Evolutionary conservation across 108 stramenopile genomes (phyloP), one percentile per base, ranked within the genome.

Genomic region (Skeletonema tropicum): DNA sequence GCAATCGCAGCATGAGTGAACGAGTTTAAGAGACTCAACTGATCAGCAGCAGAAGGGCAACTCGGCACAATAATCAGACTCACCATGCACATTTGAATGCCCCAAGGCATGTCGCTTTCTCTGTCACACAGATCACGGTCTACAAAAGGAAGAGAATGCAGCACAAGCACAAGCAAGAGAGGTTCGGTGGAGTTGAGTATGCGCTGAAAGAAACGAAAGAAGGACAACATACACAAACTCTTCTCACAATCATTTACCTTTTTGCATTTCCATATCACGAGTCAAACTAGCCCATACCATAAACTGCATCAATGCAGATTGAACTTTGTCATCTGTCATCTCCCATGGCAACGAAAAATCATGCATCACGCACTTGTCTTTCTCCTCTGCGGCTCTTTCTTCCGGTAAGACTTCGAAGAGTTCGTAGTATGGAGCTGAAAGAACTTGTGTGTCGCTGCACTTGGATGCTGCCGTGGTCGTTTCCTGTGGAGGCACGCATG

Each of bases 271-370:
- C 45, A 46, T 46, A 46, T 46, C 45, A n/a, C 45, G 45, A n/a
- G 45, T 46, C 45, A 46, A 46, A 46, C 45, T 46, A n/a, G 45
- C 45, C 45, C 45, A 46, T n/a, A 46, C 45, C 45, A 46, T 46
- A 46, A 46, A 46, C 4, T 46, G 4, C 13, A 13, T 46, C n/a
- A 46, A 12, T 0, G 45, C 45, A 46, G 45, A 46, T 46, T 46
- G 45, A n/a, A 46, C 45, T n/a, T 46, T 46, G 4, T 46, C 45
- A 46, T 46, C 45, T n/a, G 45, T 46, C 45, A 46, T 46, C 45
- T 46, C 45, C 45, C 45, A 46, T 12, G 45, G 45, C 45, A 46
- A n/a, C 3, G 45, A n/a, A 13, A 46, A 46, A n/a, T 46, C 45
- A 46, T 46, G n/a, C 2, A n/a, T 12, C 45, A 46, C 14, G 45